Conservation (phyloP, 139 green algal genomes). For the Chlamydomonas sphaeroides region DNA sequence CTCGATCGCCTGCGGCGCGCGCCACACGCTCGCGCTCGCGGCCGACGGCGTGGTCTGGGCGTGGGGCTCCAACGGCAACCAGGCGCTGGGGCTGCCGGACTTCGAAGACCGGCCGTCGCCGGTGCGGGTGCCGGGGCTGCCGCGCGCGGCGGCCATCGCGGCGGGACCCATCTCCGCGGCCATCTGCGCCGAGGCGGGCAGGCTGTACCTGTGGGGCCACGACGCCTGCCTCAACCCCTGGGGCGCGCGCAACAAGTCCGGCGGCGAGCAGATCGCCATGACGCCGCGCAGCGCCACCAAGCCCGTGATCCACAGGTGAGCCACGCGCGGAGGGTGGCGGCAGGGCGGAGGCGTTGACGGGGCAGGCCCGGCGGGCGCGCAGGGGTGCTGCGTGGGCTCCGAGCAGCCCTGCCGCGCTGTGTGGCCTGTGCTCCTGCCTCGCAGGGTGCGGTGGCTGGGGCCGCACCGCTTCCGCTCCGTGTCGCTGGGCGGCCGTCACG, state of each 20-base stretch:
- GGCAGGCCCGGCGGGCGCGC: no score
- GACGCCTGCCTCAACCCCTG: constrained; percentile 50
- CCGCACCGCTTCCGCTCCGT: constrained; percentile 30
- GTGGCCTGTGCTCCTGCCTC: no score
- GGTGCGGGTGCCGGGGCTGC: constrained; percentile 38
- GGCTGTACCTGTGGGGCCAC: constrained; percentile 58
- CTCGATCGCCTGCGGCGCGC: constrained; percentile 45
- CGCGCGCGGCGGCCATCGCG: constrained; percentile 14
- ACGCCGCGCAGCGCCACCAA: constrained; percentile 18
- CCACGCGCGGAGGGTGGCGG: neutral
- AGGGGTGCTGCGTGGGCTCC: no score
- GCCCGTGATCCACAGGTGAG: constrained; percentile 37
- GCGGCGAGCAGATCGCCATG: neutral
- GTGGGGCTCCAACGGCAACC: constrained; percentile 65
- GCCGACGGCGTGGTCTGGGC: constrained; percentile 62
- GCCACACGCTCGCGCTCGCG: constrained; percentile 64
- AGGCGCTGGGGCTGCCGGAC: constrained; percentile 35
- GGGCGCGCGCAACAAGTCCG: constrained; percentile 4
- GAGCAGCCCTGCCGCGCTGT: no score
- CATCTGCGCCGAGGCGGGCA: constrained; percentile 32
- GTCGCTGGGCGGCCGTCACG: constrained; percentile 29
- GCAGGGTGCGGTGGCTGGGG: constrained; percentile 43
- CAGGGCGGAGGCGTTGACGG: neutral
- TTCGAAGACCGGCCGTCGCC: constrained; percentile 4
- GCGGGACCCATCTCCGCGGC: constrained; percentile 52